A percentile compares a stretch with the other conserved stretches of the same genome.
Conservation (phyloP, 345 rosid genomes). For the Noccaea caerulescens region DNA sequence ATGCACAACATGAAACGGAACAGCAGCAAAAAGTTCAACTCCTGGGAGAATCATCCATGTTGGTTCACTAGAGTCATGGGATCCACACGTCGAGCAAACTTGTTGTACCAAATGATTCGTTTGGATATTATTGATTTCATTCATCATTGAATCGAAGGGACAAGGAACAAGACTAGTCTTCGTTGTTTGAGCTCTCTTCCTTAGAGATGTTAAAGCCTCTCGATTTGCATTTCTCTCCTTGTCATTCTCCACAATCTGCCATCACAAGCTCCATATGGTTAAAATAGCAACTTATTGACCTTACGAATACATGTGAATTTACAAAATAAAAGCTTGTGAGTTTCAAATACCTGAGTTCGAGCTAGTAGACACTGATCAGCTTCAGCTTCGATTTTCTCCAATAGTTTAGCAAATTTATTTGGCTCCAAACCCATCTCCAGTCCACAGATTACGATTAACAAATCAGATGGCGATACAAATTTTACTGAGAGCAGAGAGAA, state of each 20-base stretch:
- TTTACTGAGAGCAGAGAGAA: too few relatives aligned
- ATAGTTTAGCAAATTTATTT: conserved; percentile 51
- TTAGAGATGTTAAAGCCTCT: conserved; percentile 73
- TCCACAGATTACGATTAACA: too few relatives aligned
- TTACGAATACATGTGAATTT: neutral
- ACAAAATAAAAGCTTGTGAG: too few relatives aligned
- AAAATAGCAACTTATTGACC: neutral
- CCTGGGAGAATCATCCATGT: conserved; percentile 90
- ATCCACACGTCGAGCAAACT: conserved; percentile 69
- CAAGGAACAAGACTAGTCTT: conserved; percentile 62
- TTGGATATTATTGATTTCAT: conserved; percentile 43
- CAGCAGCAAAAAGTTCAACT: conserved; percentile 68
- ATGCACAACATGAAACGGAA: conserved; percentile 86
- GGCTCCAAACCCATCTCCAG: conserved; percentile 61
- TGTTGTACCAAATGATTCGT: conserved; percentile 67
- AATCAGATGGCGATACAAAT: too few relatives aligned
- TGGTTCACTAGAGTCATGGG: conserved; percentile 61
- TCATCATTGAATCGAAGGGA: conserved; percentile 77
- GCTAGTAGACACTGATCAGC: conserved; percentile 74
- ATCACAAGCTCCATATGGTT: neutral
- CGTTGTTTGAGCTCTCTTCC: conserved; percentile 78
- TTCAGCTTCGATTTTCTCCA: conserved; percentile 68
- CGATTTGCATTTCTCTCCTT: conserved; percentile 70
- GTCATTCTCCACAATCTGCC: conserved; percentile 74
- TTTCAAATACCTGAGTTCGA: conserved; percentile 54